A percentile compares a stretch with the other conserved stretches of the same genome.
These are phyloP conservation scores for Aspergillus viridinutans DNA, from an alignment of 2,329 filamentous ascomycete species.

Conservation along the genomic window DNA sequence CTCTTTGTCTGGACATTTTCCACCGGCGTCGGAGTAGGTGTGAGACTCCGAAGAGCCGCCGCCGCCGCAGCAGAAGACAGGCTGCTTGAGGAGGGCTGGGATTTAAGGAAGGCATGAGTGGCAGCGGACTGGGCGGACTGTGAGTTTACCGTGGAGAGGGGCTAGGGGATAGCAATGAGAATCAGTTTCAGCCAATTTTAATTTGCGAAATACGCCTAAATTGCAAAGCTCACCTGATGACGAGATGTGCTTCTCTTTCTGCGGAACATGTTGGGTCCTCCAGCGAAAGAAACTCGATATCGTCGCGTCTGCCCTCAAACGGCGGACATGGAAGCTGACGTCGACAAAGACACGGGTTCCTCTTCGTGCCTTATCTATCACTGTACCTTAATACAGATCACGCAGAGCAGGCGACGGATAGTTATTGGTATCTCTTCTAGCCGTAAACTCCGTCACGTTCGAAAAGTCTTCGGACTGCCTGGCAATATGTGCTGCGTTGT, in stretches of 20 bases:
- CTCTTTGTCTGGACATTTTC: conserved; percentile 84
- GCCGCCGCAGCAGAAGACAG: conserved; percentile 84
- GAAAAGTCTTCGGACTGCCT: background rate
- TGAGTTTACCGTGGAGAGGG: conserved; percentile 59
- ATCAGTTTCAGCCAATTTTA: background rate
- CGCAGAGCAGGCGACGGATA: background rate
- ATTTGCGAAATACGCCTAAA: background rate
- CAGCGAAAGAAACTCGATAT: conserved; percentile 1
- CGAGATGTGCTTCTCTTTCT: conserved; percentile 43
- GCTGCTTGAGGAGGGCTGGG: conserved; percentile 58
- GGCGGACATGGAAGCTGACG: conserved; percentile 2
- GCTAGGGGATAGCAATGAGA: conserved; percentile 39
- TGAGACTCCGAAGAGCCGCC: conserved; percentile 73
- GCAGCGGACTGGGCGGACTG: conserved; percentile 77
- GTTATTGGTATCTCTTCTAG: background rate
- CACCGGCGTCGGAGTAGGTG: conserved; percentile 73
- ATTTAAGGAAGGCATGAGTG: conserved; percentile 72
- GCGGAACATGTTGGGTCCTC: conserved; percentile 35
- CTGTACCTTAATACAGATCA: background rate
- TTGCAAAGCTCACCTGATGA: conserved; percentile 23
- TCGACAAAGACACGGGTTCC: background rate
- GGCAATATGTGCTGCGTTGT: background rate
- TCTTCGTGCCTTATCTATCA: background rate
- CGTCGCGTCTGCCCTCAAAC: conserved; percentile 2
- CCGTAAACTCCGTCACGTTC: background rate